phyloP scores from a whole-genome alignment of 257 asterid species.

The Lavandula angustifolia region DNA sequence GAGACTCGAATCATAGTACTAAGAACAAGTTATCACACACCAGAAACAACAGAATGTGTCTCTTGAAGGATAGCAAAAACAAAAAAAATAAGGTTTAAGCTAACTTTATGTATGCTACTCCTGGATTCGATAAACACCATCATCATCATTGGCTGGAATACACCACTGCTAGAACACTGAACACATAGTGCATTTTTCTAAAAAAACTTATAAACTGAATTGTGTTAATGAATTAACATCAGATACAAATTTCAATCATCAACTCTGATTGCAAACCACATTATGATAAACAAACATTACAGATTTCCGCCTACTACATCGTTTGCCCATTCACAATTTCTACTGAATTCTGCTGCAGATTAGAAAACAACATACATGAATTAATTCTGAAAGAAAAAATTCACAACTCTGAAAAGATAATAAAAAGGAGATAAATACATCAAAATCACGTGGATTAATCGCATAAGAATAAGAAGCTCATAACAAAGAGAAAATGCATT shows the following conservation, averaged over 20 bases:
- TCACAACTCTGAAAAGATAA: background rate
- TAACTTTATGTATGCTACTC: background rate
- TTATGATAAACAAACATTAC: background rate
- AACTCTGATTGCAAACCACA: conserved; percentile 19
- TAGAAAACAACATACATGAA: background rate
- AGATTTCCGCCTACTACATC: background rate
- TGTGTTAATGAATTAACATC: background rate
- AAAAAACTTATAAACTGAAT: background rate
- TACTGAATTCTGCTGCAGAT: background rate
- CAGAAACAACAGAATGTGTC: background rate
- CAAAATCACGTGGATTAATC: conserved; percentile 8
- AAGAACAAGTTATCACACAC: conserved; percentile 1
- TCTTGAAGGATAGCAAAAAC: background rate
- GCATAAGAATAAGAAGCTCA: background rate
- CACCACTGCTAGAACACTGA: background rate
- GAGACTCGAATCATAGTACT: background rate
- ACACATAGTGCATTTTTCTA: background rate
- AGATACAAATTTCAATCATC: conserved; percentile 1
- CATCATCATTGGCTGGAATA: background rate
- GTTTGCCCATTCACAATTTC: background rate
- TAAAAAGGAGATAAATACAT: background rate
- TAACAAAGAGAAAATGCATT: conserved; percentile 2
- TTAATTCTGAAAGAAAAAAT: background rate
- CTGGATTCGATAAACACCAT: conserved; percentile 3
- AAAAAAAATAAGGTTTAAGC: background rate